A percentile compares a stretch with the other conserved stretches of the same genome.
Conservation (phyloP, 2,329 filamentous ascomycete genomes). For the Neoscytalidium dimidiatum region DNA sequence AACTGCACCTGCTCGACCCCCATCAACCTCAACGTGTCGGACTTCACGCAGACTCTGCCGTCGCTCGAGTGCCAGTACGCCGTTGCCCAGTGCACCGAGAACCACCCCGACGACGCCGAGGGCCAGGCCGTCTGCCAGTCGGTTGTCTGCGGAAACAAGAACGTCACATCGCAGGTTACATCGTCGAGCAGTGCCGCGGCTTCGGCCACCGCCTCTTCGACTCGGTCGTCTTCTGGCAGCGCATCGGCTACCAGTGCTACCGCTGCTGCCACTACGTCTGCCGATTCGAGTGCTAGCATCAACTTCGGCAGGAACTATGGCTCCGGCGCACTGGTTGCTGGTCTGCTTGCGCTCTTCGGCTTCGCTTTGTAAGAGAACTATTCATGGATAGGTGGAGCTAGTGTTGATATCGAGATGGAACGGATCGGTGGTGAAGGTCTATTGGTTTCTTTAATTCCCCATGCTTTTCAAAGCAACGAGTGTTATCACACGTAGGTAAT, state of each 20-base stretch:
- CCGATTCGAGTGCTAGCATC: constrained; percentile 46
- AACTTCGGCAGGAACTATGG: constrained; percentile 52
- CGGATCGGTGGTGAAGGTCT: neutral
- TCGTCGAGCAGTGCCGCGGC: constrained; percentile 25
- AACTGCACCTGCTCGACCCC: constrained; percentile 60
- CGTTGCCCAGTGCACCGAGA: constrained; percentile 46
- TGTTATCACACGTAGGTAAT: constrained; percentile 18
- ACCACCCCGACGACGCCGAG: constrained; percentile 46
- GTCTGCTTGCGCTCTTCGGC: constrained; percentile 58
- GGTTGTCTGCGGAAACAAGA: constrained; percentile 52
- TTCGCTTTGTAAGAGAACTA: constrained; percentile 53
- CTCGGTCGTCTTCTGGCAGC: constrained; percentile 15
- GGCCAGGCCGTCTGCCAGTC: constrained; percentile 49
- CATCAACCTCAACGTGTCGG: constrained; percentile 55
- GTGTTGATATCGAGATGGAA: neutral
- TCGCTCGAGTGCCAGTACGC: constrained; percentile 20
- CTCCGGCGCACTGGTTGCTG: constrained; percentile 53
- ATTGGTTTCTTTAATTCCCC: constrained; percentile 9
- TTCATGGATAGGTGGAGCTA: neutral
- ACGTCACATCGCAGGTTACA: constrained; percentile 24
- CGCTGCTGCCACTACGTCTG: constrained; percentile 31
- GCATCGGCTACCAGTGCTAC: constrained; percentile 29
- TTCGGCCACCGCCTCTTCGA: constrained; percentile 24
- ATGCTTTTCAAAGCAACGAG: constrained; percentile 15
- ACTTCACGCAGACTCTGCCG: constrained; percentile 62